These are phyloP conservation scores for Austropuccinia psidii DNA, from an alignment of 1,284 basidiomycete species.

Conservation along the genomic window DNA sequence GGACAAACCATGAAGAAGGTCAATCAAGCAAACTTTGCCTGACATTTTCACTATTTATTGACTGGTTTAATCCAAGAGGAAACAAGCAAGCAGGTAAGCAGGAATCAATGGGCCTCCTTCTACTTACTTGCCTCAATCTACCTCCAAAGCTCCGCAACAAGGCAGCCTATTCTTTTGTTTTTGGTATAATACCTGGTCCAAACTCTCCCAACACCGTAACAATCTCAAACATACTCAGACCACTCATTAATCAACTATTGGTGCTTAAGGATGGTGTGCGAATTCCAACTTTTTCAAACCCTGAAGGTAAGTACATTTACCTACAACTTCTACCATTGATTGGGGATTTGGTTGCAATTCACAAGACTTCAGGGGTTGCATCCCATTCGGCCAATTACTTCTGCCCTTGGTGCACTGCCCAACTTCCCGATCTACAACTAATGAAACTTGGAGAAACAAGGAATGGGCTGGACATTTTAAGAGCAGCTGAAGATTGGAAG, in stretches of 20 bases:
- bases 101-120: background rate
- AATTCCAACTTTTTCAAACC: background rate
- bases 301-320: no score
- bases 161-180: background rate
- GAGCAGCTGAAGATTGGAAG: no score
- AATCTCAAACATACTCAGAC: conserved; percentile 5
- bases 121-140: conserved; percentile 7
- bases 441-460: no score
- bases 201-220: background rate
- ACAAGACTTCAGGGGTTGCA: background rate
- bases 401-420: conserved; percentile 10
- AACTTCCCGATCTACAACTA: no score
- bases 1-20: no score
- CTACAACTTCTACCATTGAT: no score
- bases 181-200: background rate
- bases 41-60: background rate
- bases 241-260: background rate
- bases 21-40: no score
- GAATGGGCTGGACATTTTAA: no score
- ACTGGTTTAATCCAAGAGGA: conserved; percentile 28
- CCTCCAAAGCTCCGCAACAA: background rate
- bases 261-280: conserved; percentile 2
- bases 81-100: background rate
- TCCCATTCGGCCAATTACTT: background rate
- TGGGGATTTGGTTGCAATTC: conserved; percentile 1